A percentile compares a stretch with the other conserved stretches of the same genome.
Conservation (phyloP, 148 eudicot genomes). For the Vaccinium corymbosum region DNA sequence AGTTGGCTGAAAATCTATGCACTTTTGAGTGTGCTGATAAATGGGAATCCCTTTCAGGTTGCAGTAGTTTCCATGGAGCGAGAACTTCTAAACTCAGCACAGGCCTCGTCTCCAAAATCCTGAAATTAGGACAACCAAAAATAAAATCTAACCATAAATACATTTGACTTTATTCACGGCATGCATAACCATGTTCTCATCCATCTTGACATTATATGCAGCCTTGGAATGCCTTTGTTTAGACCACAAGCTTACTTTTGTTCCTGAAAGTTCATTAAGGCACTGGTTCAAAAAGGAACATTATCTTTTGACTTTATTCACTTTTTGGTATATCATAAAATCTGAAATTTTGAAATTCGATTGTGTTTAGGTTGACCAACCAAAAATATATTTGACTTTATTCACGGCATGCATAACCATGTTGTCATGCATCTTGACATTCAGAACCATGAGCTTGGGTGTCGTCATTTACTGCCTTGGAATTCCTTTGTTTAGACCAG, state of each 20-base stretch:
- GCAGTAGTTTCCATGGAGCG: background rate
- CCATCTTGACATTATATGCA: background rate
- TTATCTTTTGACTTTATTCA: too few relatives aligned
- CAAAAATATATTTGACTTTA: too few relatives aligned
- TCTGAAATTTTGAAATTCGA: too few relatives aligned
- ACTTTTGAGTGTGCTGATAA: background rate
- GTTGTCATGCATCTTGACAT: background rate
- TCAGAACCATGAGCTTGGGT: constrained; percentile 2
- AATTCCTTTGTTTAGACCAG: background rate
- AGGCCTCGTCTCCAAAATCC: background rate
- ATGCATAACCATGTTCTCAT: background rate
- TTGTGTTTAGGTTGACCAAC: too few relatives aligned
- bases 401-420: background rate
- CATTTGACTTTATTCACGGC: background rate
- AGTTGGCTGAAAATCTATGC: background rate
- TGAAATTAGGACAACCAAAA: background rate
- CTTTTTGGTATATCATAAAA: too few relatives aligned
- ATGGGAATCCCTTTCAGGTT: background rate
- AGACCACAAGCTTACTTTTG: background rate
- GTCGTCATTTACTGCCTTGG: background rate
- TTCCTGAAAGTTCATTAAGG: background rate
- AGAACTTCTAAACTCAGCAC: background rate
- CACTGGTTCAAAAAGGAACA: background rate
- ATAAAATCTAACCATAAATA: too few relatives aligned
- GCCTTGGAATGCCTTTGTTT: background rate